Evolutionary conservation across 768 basidiomycete genomes (phyloP).

Genomic region (Mycena vitilis): DNA sequence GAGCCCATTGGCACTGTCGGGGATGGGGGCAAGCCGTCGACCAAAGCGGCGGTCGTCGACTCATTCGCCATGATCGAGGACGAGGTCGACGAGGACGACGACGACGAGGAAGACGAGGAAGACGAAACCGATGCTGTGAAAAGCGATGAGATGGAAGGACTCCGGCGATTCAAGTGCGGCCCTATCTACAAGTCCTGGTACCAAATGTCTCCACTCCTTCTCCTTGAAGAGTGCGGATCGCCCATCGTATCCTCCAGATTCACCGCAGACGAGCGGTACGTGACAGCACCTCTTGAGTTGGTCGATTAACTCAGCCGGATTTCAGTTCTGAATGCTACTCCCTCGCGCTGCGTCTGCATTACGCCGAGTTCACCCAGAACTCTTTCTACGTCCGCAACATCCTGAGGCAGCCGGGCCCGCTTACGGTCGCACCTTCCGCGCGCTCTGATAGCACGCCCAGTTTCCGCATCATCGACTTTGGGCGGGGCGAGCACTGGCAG

Average conservation of each 20-base stretch:
- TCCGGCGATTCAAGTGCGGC: background rate
- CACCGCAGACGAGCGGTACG: constrained; percentile 24
- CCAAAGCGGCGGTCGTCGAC: background rate
- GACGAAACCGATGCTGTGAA: background rate
- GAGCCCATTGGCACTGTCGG: too few species aligned
- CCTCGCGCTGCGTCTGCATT: constrained; percentile 55
- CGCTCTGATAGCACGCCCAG: constrained; percentile 45
- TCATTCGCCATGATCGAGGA: background rate
- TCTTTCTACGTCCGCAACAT: constrained; percentile 57
- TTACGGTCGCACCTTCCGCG: constrained; percentile 42
- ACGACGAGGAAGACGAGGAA: background rate
- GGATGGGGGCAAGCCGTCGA: too few species aligned
- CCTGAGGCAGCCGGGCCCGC: constrained; percentile 54
- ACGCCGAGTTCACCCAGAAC: constrained; percentile 49
- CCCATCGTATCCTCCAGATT: constrained; percentile 17
- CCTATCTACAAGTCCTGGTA: constrained; percentile 13
- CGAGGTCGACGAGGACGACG: background rate
- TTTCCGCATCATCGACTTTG: constrained; percentile 64
- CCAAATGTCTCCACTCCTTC: constrained; percentile 24
- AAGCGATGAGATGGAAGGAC: background rate
- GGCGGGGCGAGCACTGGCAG: constrained; percentile 42
- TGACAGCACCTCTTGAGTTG: background rate
- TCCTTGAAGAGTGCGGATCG: constrained; percentile 29
- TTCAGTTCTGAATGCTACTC: constrained; percentile 38
- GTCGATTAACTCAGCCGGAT: background rate